Base-by-base conservation (phyloP, 164 flowering plant genomes). In the Litsea cubeba region DNA sequence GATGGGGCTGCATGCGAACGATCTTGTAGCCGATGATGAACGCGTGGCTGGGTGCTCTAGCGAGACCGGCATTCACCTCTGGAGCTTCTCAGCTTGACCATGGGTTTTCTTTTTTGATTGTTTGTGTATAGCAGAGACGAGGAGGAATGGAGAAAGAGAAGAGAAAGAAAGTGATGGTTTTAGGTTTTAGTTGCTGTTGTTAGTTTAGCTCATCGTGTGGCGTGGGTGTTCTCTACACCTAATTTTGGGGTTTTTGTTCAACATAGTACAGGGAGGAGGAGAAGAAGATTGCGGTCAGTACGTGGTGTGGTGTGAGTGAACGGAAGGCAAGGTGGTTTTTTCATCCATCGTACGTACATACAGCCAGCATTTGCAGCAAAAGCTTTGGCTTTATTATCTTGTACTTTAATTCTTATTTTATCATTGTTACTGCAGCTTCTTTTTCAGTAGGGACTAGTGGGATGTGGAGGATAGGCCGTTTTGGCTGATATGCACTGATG, bases 1-100 rank as follows among this genome's bases (percentile, higher is more conserved):
- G 49, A 54, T 88, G 0, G 93, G 85, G 5, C 88, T 84, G 46
- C 11, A 40, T 0, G 82, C 81, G 2, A 84, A 50, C 11, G 90
- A 85, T 0, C 50, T 95, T 18, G 77, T 85, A 12, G 89, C 87
- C 0, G 79, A 85, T 46, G 92, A 93, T 2, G 74, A 91, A 24
- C 80, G 85, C 77, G 87, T 91, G 74, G 99, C 86, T 12, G 92
- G 89, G 1, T 75, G 79, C 30, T 66, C 81, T 1, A 23, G 11
- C 22, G 89, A 85, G 66, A 72, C 82, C 20, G 79, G 81, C 0
- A 78, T 95, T 71, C 93, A 93, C 71, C 64, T 93, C 14, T 95
- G 99, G 99, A 58, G 23, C 23, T 76, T 76, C 65, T 65, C 74
- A 1, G 78, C 75, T 12, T 8, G 35, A 30, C 35, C 35, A 30